Evolutionary conservation across 805 yeast species (phyloP).

Genomic region (Kuraishia ogatae): DNA sequence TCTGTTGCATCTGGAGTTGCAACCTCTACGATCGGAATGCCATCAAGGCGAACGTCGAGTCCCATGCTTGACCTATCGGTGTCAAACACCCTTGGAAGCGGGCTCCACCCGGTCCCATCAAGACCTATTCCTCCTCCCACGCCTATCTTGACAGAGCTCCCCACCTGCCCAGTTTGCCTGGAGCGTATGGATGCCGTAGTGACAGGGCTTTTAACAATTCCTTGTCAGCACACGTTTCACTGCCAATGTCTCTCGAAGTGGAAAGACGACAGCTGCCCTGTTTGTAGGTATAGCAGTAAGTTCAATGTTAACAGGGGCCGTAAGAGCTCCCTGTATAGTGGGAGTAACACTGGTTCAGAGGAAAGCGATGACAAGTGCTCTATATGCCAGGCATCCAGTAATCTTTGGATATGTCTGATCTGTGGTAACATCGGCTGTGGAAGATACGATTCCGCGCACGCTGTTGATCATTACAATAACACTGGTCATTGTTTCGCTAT

Average conservation of each 20-base stretch:
- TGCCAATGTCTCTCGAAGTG: constrained; percentile 82
- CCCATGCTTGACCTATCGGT: constrained; percentile 3
- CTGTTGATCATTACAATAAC: constrained; percentile 67
- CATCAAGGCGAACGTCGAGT: constrained; percentile 3
- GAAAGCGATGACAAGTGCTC: constrained; percentile 35
- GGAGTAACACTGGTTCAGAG: constrained; percentile 9
- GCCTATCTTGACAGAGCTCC: constrained; percentile 41
- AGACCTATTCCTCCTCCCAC: constrained; percentile 11
- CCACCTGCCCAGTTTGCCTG: constrained; percentile 89
- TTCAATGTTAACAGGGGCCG: neutral
- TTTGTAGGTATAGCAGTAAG: constrained; percentile 65
- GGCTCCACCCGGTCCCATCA: neutral
- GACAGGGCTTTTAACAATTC: constrained; percentile 78
- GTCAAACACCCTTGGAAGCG: constrained; percentile 1
- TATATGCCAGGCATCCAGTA: constrained; percentile 48
- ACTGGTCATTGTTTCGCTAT: constrained; percentile 87
- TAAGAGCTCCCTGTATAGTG: constrained; percentile 1
- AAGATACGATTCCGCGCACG: constrained; percentile 78
- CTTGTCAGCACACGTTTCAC: constrained; percentile 91
- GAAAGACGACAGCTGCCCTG: constrained; percentile 88
- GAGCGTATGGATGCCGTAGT: constrained; percentile 78
- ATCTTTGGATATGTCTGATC: constrained; percentile 81
- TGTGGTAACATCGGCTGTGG: constrained; percentile 95
- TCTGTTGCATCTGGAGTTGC: neutral
- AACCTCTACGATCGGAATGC: neutral